phyloP scores from a whole-genome alignment of 2,329 filamentous ascomycete genomes.

The Tolypocladium amazonense region DNA sequence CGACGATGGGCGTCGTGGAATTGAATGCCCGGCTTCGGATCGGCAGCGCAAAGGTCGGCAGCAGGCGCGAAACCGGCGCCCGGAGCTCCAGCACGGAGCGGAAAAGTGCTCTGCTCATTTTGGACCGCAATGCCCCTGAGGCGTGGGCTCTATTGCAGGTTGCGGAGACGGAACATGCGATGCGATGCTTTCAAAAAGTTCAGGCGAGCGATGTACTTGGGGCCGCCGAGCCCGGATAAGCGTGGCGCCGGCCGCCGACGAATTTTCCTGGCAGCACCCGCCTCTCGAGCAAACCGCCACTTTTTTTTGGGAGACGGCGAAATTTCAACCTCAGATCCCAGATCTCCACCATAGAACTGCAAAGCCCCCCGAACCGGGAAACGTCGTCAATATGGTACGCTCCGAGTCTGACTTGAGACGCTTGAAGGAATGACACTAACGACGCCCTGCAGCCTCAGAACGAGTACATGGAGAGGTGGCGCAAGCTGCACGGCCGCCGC shows the following conservation, averaged over 20 bases:
- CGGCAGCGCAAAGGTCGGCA: constrained; percentile 13
- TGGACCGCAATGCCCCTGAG: constrained; percentile 13
- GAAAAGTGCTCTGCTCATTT: constrained; percentile 50
- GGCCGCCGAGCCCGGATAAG: constrained; percentile 17
- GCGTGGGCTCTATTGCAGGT: constrained; percentile 12
- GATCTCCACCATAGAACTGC: neutral
- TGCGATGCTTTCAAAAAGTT: constrained; percentile 7
- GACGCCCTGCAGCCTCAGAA: constrained; percentile 58
- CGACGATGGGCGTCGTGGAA: constrained; percentile 38
- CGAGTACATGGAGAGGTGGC: constrained; percentile 67
- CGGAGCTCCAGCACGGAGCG: constrained; percentile 54
- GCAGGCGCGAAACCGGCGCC: constrained; percentile 21
- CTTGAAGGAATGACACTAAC: neutral
- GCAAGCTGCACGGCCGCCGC: constrained; percentile 39
- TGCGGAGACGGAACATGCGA: constrained; percentile 6
- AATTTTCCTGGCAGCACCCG: neutral
- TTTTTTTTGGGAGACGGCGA: constrained; percentile 5
- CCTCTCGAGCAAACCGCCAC: neutral
- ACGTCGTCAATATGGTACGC: constrained; percentile 22
- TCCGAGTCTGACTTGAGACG: neutral
- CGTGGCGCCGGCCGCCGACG: constrained; percentile 20
- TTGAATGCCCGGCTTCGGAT: constrained; percentile 29
- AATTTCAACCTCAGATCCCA: constrained; percentile 5
- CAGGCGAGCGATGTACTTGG: constrained; percentile 1
- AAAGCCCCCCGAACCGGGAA: neutral